Evolutionary conservation across 257 asterid species (phyloP), one percentile per base, ranked within the genome.

Genomic region (Rauvolfia tetraphylla): DNA sequence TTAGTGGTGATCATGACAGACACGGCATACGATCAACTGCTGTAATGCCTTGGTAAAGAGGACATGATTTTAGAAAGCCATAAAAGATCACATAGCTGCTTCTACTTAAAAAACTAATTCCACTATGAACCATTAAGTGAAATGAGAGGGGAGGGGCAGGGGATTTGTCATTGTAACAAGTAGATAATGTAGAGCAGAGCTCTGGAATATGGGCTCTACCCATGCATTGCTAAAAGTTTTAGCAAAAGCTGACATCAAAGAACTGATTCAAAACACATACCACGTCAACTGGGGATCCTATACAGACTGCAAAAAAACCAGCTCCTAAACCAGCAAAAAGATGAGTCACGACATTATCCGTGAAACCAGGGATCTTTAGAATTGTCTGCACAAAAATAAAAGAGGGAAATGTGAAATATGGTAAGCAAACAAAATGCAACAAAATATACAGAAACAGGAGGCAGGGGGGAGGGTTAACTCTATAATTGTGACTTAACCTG

Each of bases 201-300:
- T 5, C 13, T 66, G 49, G 7, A 38, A 18, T 66, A 22, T 66
- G 27, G 14, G 49, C 9, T 23, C 46, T 7, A 34, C 49, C 25
- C 49, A 22, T 18, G 3, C 17, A 36, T 14, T 66, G 15, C 17
- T 6, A 66, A 42, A 66, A 53, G 41, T 36, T 27, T 6, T 38
- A 75, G 41, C 20, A 72, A 73, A 48, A 5, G 5, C 33, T 27
- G 23, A 15, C 46, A 25, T 58, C 4, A 76, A 71, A 59, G 49
- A 76, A 49, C 46, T 69, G 49, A 66, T 62, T 53, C 22, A 15
- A 57, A 23, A n/a, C 27, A 39, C 42, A 72, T 90, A 95, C 99
- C 94, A 95, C 99, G 65, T 95, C 99, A 68, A 95, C 99, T 14
- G 99, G 99, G 54, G 99, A 95, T 75, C 99, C 98, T 27, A 95